Base-by-base conservation (phyloP, 495 filamentous ascomycete species). In the Hypoxylon lienhwacheense region DNA sequence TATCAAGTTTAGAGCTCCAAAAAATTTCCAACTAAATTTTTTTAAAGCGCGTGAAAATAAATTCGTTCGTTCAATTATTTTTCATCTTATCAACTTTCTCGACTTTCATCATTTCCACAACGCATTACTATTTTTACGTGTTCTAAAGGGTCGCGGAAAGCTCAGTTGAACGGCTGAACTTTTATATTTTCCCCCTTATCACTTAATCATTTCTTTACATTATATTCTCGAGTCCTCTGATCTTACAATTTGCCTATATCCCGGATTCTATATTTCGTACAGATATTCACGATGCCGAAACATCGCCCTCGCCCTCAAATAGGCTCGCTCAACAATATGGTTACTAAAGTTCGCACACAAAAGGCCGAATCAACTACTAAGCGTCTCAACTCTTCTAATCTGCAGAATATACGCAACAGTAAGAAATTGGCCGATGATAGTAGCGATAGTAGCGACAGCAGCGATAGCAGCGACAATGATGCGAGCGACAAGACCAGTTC, bases 1-100 rank as follows among this genome's bases (percentile, higher is more conserved):
- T 43, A 43, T 17, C 26, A 29, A 37, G 12, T 7, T 20, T 33
- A 52, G 47, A 42, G 46, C 50, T 49, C 47, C 50, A 54, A 53
- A 56, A 59, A 59, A 64, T 46, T 63, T 54, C 19, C 11, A 51
- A n/a, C n/a, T n/a, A n/a, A n/a, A n/a, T n/a, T n/a, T n/a, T 0
- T 31, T 10, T 43, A 4, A 29, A 20, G 5, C 19, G 16, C 47
- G 52, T 42, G 40, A 46, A 53, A 39, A 36, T 53, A 26, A 53
- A 50, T 63, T 51, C 31, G 17, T 16, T 17, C 19, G 21, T 61
- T 44, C 26, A 55, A 17, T 29, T n/a, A n/a, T 33, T 55, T 55
- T 29, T 11, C 10, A 46, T 21, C 12, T 52, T 17, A 24, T 8
- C 14, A 24, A 29, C n/a, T n/a, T 36, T 39, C 37, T 8, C 7